A percentile compares a stretch with the other conserved stretches of the same genome.
Conservation (phyloP, 108 stramenopile species). For the Bacterosira constricta region DNA sequence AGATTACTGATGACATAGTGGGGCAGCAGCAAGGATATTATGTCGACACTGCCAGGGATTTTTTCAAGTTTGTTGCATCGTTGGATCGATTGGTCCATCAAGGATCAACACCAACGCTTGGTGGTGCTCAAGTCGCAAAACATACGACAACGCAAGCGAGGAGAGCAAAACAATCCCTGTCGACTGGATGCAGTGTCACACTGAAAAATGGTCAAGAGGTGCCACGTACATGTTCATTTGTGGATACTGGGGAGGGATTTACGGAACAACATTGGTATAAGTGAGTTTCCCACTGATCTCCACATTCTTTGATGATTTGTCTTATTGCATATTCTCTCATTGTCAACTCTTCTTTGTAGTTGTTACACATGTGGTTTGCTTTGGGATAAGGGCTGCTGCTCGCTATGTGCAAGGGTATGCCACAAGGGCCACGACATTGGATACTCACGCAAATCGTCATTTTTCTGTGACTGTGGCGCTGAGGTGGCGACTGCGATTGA, state of each 20-base stretch:
- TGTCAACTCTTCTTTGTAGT: background rate
- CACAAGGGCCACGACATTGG: slow-evolving; percentile 86
- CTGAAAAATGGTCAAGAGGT: slow-evolving; percentile 24
- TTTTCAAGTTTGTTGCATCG: slow-evolving; percentile 25
- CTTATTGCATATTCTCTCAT: background rate
- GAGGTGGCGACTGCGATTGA: slow-evolving; percentile 50
- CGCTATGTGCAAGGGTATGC: slow-evolving; percentile 77
- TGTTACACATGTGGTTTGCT: slow-evolving; percentile 83
- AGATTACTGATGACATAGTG: too few relatives aligned
- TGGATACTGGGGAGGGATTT: slow-evolving; percentile 71
- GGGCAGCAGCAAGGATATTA: background rate
- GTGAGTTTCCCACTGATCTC: too few relatives aligned
- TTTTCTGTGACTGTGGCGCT: slow-evolving; percentile 92
- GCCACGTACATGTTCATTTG: slow-evolving; percentile 68
- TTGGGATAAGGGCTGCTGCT: slow-evolving; percentile 87
- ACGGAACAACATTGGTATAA: slow-evolving; percentile 88
- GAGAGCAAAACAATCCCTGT: background rate
- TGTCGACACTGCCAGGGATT: slow-evolving; percentile 2
- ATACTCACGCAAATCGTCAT: slow-evolving; percentile 77
- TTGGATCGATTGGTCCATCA: slow-evolving; percentile 15
- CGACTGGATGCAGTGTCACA: too few relatives aligned
- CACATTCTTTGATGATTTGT: too few relatives aligned
- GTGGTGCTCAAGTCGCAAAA: background rate
- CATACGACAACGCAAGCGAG: background rate
- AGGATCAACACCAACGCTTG: background rate